A percentile compares a stretch with the other conserved stretches of the same genome.
Conservation (phyloP, 805 yeast genomes). For the Candida corydali region DNA sequence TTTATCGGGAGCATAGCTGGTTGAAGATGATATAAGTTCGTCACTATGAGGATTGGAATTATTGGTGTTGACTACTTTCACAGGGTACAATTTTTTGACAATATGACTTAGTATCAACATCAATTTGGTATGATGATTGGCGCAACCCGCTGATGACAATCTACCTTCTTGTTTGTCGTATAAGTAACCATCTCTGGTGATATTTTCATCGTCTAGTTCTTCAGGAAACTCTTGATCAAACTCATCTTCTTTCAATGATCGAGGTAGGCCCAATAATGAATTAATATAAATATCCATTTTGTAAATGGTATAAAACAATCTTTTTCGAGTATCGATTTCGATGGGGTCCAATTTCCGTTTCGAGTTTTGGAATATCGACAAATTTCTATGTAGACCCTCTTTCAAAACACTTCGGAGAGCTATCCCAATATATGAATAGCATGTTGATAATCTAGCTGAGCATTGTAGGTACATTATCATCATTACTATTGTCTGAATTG, state of each 20-base stretch:
- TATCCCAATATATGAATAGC: conserved; percentile 86
- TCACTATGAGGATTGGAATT: conserved; percentile 7
- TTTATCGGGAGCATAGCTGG: conserved; percentile 25
- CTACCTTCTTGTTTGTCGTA: conserved; percentile 45
- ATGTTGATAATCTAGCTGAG: conserved; percentile 80
- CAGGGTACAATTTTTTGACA: conserved; percentile 71
- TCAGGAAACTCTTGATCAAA: conserved; percentile 84
- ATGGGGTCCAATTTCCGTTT: conserved; percentile 63
- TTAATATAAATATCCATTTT: conserved; percentile 89
- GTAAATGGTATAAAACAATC: conserved; percentile 85
- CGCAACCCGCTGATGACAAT: conserved; percentile 71
- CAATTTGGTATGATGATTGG: conserved; percentile 78
- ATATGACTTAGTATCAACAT: conserved; percentile 69
- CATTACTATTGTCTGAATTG: conserved; percentile 86
- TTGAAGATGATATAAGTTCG: conserved; percentile 8
- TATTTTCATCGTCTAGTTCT: conserved; percentile 83
- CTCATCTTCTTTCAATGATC: conserved; percentile 70
- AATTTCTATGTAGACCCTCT: conserved; percentile 77
- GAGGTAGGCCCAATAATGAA: conserved; percentile 81
- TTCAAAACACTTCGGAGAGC: conserved; percentile 79
- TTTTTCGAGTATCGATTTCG: conserved; percentile 76
- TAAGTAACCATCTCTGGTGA: conserved; percentile 60
- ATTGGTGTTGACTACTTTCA: conserved; percentile 36
- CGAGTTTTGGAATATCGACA: conserved; percentile 42
- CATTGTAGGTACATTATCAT: conserved; percentile 81